phyloP scores from a whole-genome alignment of 129 eudicot species.

The Rutidosis leptorrhynchoides region DNA sequence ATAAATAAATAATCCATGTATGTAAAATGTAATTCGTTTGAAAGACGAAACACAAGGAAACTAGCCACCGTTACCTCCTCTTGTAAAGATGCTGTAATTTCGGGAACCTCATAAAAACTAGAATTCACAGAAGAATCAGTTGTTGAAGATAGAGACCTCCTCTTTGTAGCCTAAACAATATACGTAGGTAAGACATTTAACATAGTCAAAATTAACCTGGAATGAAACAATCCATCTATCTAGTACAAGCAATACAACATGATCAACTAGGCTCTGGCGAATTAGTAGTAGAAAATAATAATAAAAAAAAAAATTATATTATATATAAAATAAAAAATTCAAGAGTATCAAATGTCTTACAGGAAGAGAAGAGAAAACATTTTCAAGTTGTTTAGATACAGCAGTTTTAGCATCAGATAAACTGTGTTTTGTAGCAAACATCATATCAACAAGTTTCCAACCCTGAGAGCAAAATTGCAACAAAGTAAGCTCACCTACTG shows the following conservation, averaged over 20 bases:
- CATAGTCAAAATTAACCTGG: background rate
- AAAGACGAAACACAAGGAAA: background rate
- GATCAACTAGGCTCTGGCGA: background rate
- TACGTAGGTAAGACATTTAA: background rate
- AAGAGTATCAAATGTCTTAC: slow-evolving; percentile 34
- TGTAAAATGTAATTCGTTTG: too few relatives aligned
- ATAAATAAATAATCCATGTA: too few relatives aligned
- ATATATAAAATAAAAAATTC: too few relatives aligned
- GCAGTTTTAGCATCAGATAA: slow-evolving; percentile 67
- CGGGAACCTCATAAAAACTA: slow-evolving; percentile 56
- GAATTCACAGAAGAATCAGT: slow-evolving; percentile 59
- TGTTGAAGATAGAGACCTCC: slow-evolving; percentile 59
- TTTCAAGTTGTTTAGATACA: slow-evolving; percentile 81
- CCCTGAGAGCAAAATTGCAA: slow-evolving; percentile 51
- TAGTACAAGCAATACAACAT: background rate
- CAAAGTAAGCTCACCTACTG: background rate
- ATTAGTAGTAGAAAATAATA: too few relatives aligned
- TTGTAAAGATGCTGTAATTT: slow-evolving; percentile 52
- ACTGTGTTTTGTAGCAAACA: slow-evolving; percentile 87
- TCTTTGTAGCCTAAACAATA: slow-evolving; percentile 58
- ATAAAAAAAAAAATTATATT: too few relatives aligned
- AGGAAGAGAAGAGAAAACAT: slow-evolving; percentile 63
- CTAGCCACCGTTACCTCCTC: slow-evolving; percentile 52
- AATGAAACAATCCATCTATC: background rate
- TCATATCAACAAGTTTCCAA: slow-evolving; percentile 81